Conservation (phyloP, 2,329 filamentous ascomycete species). For the Neofusicoccum parvum region DNA sequence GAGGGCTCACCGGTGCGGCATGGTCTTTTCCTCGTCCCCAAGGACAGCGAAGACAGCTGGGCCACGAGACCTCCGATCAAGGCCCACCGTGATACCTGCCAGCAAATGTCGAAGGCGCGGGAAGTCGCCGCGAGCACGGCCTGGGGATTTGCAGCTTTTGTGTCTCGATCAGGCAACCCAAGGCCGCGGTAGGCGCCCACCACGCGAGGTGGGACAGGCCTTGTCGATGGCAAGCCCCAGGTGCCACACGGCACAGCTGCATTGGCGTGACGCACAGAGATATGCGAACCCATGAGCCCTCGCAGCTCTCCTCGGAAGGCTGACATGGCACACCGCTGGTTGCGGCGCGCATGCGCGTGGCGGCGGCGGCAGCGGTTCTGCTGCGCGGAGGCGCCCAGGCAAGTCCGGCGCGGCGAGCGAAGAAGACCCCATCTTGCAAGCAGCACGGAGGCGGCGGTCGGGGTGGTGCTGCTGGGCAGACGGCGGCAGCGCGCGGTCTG, state of each 20-base stretch:
- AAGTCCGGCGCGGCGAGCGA: neutral
- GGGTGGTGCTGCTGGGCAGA: too few species aligned
- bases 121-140: neutral
- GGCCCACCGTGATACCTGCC: neutral
- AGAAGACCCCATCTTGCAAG: neutral
- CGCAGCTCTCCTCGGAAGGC: neutral
- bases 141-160: neutral
- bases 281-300: neutral
- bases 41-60: neutral
- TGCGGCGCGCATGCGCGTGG: neutral
- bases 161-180: neutral
- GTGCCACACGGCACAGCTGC: neutral
- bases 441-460: neutral
- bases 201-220: neutral
- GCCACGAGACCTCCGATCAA: neutral
- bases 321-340: conserved; percentile 4
- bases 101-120: neutral
- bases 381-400: neutral
- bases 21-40: neutral
- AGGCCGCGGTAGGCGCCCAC: neutral
- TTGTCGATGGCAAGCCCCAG: neutral
- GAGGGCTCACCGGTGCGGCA: neutral
- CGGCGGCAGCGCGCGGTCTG: neutral
- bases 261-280: neutral
- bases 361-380: neutral